phyloP scores from a whole-genome alignment of 192 early-diverging fungal species.

The Spinellus fusiger region DNA sequence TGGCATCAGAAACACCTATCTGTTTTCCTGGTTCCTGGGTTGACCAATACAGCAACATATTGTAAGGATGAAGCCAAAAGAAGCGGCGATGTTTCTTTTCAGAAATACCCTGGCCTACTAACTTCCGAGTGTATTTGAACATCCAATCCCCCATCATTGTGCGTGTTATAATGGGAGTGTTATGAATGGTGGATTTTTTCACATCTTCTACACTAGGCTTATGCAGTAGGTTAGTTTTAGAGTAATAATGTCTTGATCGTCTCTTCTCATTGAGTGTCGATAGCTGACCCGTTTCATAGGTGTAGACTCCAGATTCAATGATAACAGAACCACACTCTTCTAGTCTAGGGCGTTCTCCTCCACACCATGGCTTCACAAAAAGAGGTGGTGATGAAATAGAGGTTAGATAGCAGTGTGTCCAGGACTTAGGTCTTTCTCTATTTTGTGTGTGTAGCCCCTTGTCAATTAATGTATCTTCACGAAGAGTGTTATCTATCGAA shows the following conservation, averaged over 20 bases:
- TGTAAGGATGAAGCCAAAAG: slow-evolving; percentile 79
- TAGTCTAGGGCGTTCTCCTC: neutral
- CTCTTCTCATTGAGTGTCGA: neutral
- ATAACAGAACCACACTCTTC: neutral
- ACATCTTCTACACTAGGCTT: neutral
- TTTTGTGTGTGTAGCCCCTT: neutral
- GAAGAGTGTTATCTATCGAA: neutral
- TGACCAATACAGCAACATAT: slow-evolving; percentile 71
- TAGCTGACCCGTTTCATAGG: neutral
- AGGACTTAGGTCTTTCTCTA: neutral
- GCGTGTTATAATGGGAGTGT: slow-evolving; percentile 51
- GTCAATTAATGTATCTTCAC: neutral
- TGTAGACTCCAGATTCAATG: neutral
- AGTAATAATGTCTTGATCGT: neutral
- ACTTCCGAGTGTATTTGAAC: slow-evolving; percentile 63
- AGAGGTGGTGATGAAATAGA: neutral
- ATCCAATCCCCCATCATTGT: slow-evolving; percentile 80
- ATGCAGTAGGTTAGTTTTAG: too few species aligned
- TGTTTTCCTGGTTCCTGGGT: slow-evolving; percentile 47
- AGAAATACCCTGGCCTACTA: slow-evolving; percentile 35
- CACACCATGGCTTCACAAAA: neutral
- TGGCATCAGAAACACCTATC: slow-evolving; percentile 26
- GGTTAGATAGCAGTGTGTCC: neutral
- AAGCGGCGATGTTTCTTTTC: slow-evolving; percentile 63
- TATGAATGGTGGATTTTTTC: neutral